These are phyloP conservation scores for Plasmodium gallinaceum DNA, from an alignment of 169 alveolate genomes.

Conservation along the genomic window DNA sequence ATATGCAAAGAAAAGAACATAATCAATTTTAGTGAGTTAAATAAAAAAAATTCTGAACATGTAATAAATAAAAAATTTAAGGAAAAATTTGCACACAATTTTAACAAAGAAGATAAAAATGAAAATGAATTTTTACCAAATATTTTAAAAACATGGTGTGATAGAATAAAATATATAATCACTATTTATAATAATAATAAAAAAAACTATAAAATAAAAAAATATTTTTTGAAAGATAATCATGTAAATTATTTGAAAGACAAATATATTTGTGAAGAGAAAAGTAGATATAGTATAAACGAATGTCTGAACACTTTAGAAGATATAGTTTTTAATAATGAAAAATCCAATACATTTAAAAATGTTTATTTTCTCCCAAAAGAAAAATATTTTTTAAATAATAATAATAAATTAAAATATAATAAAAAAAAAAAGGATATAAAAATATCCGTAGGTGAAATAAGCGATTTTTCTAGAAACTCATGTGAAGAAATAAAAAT, in stretches of 20 bases:
- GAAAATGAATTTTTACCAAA: slow-evolving; percentile 36
- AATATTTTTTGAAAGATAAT: background rate
- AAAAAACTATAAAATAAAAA: slow-evolving; percentile 18
- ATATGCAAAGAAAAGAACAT: background rate
- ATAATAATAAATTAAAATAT: background rate
- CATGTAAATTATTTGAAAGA: background rate
- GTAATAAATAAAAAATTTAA: background rate
- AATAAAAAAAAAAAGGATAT: background rate
- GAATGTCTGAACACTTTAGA: slow-evolving; percentile 45
- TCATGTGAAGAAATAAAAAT: background rate
- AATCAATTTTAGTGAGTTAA: background rate
- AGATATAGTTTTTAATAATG: slow-evolving; percentile 10
- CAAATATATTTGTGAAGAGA: slow-evolving; percentile 1
- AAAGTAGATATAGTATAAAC: slow-evolving; percentile 53
- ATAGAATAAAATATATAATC: slow-evolving; percentile 31
- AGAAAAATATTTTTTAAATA: background rate
- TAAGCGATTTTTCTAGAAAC: background rate
- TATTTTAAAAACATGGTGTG: slow-evolving; percentile 49
- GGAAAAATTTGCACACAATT: background rate
- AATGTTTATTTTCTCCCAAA: slow-evolving; percentile 1
- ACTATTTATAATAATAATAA: slow-evolving; percentile 47
- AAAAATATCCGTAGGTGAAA: background rate
- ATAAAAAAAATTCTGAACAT: slow-evolving; percentile 8
- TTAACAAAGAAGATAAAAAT: background rate
- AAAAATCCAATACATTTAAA: slow-evolving; percentile 12